phyloP scores from a whole-genome alignment of 768 basidiomycete species.

The Boletus barrowsii region DNA sequence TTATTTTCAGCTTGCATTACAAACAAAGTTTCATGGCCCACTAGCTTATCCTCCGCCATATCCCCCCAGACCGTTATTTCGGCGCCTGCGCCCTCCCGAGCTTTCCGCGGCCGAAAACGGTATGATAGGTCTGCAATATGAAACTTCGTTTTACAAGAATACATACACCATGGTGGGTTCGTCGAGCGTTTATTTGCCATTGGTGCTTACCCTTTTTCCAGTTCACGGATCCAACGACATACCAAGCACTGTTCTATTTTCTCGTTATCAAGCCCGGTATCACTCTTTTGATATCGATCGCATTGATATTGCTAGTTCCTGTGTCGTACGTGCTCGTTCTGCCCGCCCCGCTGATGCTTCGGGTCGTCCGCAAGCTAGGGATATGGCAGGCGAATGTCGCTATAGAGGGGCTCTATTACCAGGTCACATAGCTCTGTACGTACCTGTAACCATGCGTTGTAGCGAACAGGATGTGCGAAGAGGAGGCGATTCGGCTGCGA shows the following conservation, averaged over 20 bases:
- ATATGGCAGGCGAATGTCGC: conserved; percentile 84
- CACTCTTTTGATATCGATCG: conserved; percentile 61
- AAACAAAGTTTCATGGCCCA: conserved; percentile 67
- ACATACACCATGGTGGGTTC: conserved; percentile 71
- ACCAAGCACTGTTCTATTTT: conserved; percentile 86
- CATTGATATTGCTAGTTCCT: conserved; percentile 53
- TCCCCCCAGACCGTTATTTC: conserved; percentile 74
- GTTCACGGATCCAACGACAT: conserved; percentile 82
- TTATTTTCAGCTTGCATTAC: conserved; percentile 52
- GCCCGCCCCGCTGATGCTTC: conserved; percentile 65
- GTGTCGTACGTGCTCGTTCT: conserved; percentile 57
- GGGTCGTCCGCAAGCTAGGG: conserved; percentile 63
- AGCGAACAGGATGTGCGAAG: neutral
- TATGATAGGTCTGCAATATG: conserved; percentile 38
- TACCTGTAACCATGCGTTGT: neutral
- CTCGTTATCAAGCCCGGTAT: conserved; percentile 83
- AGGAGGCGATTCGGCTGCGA: conserved; percentile 13
- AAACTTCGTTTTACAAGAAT: conserved; percentile 78
- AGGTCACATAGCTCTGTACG: conserved; percentile 24
- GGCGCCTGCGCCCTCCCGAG: conserved; percentile 52
- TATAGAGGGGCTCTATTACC: conserved; percentile 61
- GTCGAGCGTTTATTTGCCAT: neutral
- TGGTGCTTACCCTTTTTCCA: conserved; percentile 27
- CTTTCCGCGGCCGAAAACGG: conserved; percentile 51
- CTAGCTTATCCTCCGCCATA: conserved; percentile 60